Conservation (phyloP, 73 alveolate species). For the Stentor roeselii region DNA sequence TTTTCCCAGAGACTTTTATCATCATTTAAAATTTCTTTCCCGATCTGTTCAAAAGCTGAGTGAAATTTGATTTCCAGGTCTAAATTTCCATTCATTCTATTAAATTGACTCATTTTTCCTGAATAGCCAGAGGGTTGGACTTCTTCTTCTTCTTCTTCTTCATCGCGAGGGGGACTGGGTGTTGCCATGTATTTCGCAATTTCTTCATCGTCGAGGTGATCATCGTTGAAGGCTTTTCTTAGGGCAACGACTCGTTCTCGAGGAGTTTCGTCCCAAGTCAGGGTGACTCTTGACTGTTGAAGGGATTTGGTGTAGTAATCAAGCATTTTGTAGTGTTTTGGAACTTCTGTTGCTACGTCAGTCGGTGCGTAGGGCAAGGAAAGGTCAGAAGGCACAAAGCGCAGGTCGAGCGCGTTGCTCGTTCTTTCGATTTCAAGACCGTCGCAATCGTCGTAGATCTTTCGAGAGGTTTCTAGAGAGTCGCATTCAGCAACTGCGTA, state of each 20-base stretch:
- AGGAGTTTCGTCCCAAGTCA: constrained; percentile 93
- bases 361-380: constrained; percentile 73
- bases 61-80: constrained; percentile 61
- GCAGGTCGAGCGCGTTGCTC: constrained; percentile 73
- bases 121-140: neutral
- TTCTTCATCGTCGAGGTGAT: constrained; percentile 72
- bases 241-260: constrained; percentile 47
- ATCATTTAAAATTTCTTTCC: constrained; percentile 68
- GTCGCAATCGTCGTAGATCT: constrained; percentile 86
- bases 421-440: constrained; percentile 83
- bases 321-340: constrained; percentile 75
- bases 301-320: constrained; percentile 58
- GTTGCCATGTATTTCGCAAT: constrained; percentile 51
- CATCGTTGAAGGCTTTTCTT: constrained; percentile 52
- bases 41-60: constrained; percentile 48
- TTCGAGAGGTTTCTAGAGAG: constrained; percentile 73
- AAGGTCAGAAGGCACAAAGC: constrained; percentile 76
- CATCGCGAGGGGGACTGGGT: constrained; percentile 47
- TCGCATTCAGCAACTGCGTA: constrained; percentile 93
- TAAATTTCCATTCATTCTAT: constrained; percentile 1
- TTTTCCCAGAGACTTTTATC: constrained; percentile 66
- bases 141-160: constrained; percentile 37
- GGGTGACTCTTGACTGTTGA: constrained; percentile 82
- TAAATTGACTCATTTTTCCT: constrained; percentile 18
- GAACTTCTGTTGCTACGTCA: constrained; percentile 80